Percentiles rank a stretch among this genome's conserved stretches.
phyloP scores from a whole-genome alignment of 2,329 filamentous ascomycete species.

The Sclerotinia nivalis region DNA sequence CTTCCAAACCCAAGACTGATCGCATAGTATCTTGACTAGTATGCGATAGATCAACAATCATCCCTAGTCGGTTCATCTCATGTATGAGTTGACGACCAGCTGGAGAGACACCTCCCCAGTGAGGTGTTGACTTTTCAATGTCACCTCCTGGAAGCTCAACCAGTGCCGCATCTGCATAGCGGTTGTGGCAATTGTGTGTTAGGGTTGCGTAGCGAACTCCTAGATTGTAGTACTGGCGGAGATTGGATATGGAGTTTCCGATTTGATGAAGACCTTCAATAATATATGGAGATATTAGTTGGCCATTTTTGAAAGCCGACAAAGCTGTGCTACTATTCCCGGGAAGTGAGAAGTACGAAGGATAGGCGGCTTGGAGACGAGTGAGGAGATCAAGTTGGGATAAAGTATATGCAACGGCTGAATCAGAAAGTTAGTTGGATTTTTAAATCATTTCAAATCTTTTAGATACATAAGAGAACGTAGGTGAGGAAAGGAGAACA shows the following conservation, averaged over 20 bases:
- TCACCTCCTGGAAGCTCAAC: slow-evolving; percentile 49
- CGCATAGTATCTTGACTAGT: slow-evolving; percentile 78
- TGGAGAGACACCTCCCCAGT: slow-evolving; percentile 71
- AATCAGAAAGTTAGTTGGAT: background rate
- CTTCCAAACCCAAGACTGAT: slow-evolving; percentile 68
- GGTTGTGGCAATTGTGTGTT: slow-evolving; percentile 92
- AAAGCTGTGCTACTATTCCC: slow-evolving; percentile 61
- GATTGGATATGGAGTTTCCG: slow-evolving; percentile 74
- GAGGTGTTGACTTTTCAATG: slow-evolving; percentile 48
- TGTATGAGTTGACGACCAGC: slow-evolving; percentile 67
- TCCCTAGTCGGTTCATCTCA: slow-evolving; percentile 93
- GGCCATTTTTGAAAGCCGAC: slow-evolving; percentile 58
- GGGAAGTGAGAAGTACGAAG: slow-evolving; percentile 66
- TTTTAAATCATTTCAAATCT: background rate
- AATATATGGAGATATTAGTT: slow-evolving; percentile 75
- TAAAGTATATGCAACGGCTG: slow-evolving; percentile 66
- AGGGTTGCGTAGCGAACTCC: slow-evolving; percentile 87
- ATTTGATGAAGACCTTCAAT: slow-evolving; percentile 93
- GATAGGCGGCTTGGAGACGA: slow-evolving; percentile 64
- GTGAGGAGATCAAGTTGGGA: slow-evolving; percentile 74
- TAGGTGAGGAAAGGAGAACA: background rate
- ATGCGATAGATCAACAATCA: slow-evolving; percentile 90
- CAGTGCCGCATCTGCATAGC: slow-evolving; percentile 81
- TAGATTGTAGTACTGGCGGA: slow-evolving; percentile 73
- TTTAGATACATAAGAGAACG: background rate